phyloP scores from a whole-genome alignment of 106 monocot genomes.

The Phalaenopsis equestris region DNA sequence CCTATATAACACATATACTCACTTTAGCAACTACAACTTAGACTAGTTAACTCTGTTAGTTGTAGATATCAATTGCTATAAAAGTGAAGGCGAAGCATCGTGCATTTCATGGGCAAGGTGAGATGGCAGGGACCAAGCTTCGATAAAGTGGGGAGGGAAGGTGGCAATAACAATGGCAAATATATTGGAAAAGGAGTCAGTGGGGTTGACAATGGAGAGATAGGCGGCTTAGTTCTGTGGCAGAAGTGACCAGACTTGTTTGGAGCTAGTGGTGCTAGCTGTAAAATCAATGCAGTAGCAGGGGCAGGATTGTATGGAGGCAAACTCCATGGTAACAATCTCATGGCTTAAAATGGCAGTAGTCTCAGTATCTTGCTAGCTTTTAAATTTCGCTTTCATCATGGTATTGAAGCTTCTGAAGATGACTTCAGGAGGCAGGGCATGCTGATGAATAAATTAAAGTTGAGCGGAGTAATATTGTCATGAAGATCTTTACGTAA shows the following conservation, averaged over 20 bases:
- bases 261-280: constrained; percentile 67
- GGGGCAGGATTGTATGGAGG: constrained; percentile 57
- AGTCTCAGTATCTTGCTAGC: too few species aligned
- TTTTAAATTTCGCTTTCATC: too few species aligned
- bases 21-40: too few species aligned
- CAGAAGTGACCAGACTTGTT: constrained; percentile 56
- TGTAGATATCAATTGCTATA: constrained; percentile 60
- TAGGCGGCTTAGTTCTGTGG: constrained; percentile 77
- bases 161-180: background rate
- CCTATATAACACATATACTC: too few species aligned
- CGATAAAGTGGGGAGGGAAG: background rate
- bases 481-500: too few species aligned
- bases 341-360: constrained; percentile 44
- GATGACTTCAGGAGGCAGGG: too few species aligned
- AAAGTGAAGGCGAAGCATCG: constrained; percentile 52
- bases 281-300: constrained; percentile 78
- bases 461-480: too few species aligned
- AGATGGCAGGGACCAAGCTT: constrained; percentile 38
- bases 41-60: too few species aligned
- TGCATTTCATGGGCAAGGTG: constrained; percentile 92
- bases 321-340: constrained; percentile 71
- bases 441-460: too few species aligned
- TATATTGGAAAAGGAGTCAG: constrained; percentile 15
- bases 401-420: too few species aligned
- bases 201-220: constrained; percentile 29